phyloP scores from a whole-genome alignment of 306 rosid species.

The Astragalus glycyphyllos region DNA sequence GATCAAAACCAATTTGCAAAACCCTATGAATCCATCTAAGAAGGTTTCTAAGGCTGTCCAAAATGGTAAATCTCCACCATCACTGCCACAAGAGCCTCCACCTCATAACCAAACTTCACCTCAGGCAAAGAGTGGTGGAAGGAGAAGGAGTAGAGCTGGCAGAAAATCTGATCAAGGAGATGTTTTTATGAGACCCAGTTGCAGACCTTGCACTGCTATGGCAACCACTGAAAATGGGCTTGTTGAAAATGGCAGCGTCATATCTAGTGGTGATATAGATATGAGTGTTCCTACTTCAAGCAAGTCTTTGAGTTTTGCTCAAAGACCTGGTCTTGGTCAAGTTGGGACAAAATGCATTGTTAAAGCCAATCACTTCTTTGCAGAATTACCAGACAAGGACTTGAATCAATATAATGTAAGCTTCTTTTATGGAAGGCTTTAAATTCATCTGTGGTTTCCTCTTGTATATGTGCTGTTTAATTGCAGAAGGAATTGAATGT shows the following conservation, averaged over 20 bases:
- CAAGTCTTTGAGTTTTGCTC: constrained; percentile 81
- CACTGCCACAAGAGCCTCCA: constrained; percentile 46
- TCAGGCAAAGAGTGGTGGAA: constrained; percentile 70
- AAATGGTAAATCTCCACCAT: constrained; percentile 81
- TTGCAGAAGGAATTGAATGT: constrained; percentile 44
- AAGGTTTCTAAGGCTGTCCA: constrained; percentile 72
- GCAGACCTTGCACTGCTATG: constrained; percentile 68
- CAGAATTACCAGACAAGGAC: constrained; percentile 97
- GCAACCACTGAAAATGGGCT: constrained; percentile 47
- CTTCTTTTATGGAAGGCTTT: constrained; percentile 41
- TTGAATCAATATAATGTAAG: constrained; percentile 98
- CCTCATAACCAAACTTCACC: constrained; percentile 63
- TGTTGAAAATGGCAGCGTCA: constrained; percentile 56
- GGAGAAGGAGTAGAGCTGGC: constrained; percentile 87
- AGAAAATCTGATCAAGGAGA: constrained; percentile 88
- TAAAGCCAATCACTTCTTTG: constrained; percentile 96
- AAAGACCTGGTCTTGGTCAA: constrained; percentile 92
- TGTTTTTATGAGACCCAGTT: constrained; percentile 79
- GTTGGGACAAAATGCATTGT: constrained; percentile 91
- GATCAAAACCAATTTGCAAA: constrained; percentile 83
- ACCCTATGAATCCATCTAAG: constrained; percentile 65
- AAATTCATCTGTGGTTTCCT: constrained; percentile 50
- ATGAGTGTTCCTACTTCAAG: constrained; percentile 83
- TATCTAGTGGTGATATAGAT: constrained; percentile 28
- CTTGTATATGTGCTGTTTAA: constrained; percentile 44